These are phyloP conservation scores for Sorghum bicolor DNA, from an alignment of 176 grass and related monocot species.

Conservation along the genomic window Sorghum_bicolor_NCBIv3 NC_012873.2:52080501-52081000, in stretches of 20 bases:
- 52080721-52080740: neutral
- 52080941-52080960: neutral
- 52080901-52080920: neutral
- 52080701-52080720: neutral
- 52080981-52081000: neutral
- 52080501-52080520: neutral
- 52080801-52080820: neutral
- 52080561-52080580: neutral
- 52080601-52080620: neutral
- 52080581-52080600: neutral
- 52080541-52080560: neutral
- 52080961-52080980: neutral
- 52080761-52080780: neutral
- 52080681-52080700: neutral
- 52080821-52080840: neutral
- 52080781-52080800: neutral
- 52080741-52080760: neutral
- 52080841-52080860: neutral
- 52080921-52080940: neutral
- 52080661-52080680: neutral
- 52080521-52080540: neutral
- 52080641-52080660: neutral
- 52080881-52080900: neutral
- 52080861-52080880: neutral
- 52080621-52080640: neutral